Conservation (phyloP, 2,329 filamentous ascomycete genomes). For the Cladosporium sp. region DNA sequence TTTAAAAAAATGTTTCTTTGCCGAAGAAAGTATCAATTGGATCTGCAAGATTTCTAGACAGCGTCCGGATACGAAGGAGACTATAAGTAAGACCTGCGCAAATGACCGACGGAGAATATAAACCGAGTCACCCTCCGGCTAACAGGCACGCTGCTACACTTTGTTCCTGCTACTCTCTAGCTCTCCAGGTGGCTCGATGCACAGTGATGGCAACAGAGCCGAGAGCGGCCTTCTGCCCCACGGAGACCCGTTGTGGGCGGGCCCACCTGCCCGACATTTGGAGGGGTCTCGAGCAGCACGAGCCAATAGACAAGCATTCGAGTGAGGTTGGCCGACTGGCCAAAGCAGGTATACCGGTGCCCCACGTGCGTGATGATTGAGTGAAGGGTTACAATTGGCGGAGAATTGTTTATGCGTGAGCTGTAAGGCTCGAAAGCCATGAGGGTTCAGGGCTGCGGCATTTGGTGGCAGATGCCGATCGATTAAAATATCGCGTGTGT, state of each 20-base stretch:
- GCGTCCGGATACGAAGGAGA: not conserved
- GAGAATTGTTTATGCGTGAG: not conserved
- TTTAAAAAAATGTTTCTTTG: not conserved
- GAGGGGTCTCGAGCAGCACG: not conserved
- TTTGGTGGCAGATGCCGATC: conserved; percentile 3
- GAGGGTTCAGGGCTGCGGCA: conserved; percentile 1
- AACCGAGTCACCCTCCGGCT: not conserved
- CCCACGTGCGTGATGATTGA: conserved; percentile 9
- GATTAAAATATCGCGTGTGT: not conserved
- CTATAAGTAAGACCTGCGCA: not conserved
- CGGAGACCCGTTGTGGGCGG: conserved; percentile 7
- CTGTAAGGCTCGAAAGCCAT: not conserved
- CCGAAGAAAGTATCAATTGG: not conserved
- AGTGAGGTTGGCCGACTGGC: not conserved
- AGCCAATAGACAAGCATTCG: conserved; percentile 6
- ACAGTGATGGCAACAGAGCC: conserved; percentile 1
- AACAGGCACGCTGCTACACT: conserved; percentile 10
- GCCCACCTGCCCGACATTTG: conserved; percentile 6
- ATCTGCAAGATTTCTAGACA: not conserved
- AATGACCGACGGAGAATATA: conserved; percentile 6
- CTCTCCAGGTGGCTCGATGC: not conserved
- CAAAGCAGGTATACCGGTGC: not conserved
- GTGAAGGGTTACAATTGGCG: not conserved
- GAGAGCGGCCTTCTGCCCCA: conserved; percentile 16
- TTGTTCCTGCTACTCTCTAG: not conserved